Evolutionary conservation across 2,329 filamentous ascomycete genomes (phyloP).

Genomic region (Clonostachys solani): DNA sequence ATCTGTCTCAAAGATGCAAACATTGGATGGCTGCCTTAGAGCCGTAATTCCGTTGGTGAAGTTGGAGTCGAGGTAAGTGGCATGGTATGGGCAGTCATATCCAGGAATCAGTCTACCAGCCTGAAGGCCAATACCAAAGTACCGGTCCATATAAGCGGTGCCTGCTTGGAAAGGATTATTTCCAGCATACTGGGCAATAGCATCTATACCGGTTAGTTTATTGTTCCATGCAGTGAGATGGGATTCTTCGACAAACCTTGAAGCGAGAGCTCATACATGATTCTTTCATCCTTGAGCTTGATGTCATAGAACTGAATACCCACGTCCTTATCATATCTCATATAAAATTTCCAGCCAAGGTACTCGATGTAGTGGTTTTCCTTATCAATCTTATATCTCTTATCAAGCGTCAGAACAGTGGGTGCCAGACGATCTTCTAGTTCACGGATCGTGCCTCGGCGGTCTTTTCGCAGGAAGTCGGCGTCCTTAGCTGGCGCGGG

Average conservation of each 20-base stretch:
- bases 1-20: constrained; percentile 53
- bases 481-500: constrained; percentile 5
- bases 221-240: constrained; percentile 8
- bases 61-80: constrained; percentile 39
- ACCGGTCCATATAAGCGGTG: constrained; percentile 37
- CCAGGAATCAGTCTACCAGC: constrained; percentile 37
- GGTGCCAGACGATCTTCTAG: constrained; percentile 9
- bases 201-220: constrained; percentile 31
- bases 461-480: constrained; percentile 8
- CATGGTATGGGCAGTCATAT: constrained; percentile 44
- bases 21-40: constrained; percentile 37
- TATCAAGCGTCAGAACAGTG: constrained; percentile 6
- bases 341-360: constrained; percentile 34
- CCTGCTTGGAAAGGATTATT: constrained; percentile 37
- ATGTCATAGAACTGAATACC: constrained; percentile 47
- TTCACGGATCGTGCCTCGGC: constrained; percentile 7
- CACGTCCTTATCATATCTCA: constrained; percentile 40
- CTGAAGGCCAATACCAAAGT: constrained; percentile 39
- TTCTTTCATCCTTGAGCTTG: constrained; percentile 45
- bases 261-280: constrained; percentile 51
- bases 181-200: constrained; percentile 42
- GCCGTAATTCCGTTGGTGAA: constrained; percentile 36
- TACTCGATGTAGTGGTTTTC: constrained; percentile 11
- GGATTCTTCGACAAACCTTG: constrained; percentile 19
- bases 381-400: constrained; percentile 9